phyloP scores from a whole-genome alignment of 164 flowering plant species.

The Santalum album region DNA sequence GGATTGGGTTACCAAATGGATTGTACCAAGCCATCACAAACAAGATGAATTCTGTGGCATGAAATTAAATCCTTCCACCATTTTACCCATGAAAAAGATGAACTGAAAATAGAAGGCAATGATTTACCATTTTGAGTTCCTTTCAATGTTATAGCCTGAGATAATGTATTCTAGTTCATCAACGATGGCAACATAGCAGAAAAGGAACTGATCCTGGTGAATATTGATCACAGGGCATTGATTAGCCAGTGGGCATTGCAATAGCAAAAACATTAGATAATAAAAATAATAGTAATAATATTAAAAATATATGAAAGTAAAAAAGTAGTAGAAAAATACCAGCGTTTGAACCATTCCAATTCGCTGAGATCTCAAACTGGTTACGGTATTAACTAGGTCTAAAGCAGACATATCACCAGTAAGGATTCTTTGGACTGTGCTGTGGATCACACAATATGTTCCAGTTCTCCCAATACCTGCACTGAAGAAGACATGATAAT shows the following conservation, averaged over 20 bases:
- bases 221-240: constrained; percentile 5
- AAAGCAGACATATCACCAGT: constrained; percentile 85
- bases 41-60: no score
- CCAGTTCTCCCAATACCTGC: constrained; percentile 99
- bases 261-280: no score
- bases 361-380: constrained; percentile 76
- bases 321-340: constrained; percentile 34
- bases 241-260: no score
- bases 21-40: no score
- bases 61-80: no score
- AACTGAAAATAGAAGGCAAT: no score
- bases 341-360: constrained; percentile 92
- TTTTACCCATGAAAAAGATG: no score
- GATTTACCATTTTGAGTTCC: not conserved
- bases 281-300: not conserved
- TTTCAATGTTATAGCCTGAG: constrained; percentile 13
- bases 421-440: constrained; percentile 85
- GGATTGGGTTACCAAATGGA: no score
- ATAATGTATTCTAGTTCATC: constrained; percentile 73
- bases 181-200: constrained; percentile 54
- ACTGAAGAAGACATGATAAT: constrained; percentile 35
- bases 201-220: constrained; percentile 59
- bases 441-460: constrained; percentile 75
- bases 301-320: not conserved
- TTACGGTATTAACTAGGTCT: constrained; percentile 56